Percentiles rank a stretch among this genome's conserved stretches.
Evolutionary conservation across 2,329 filamentous ascomycete species (phyloP).

Genomic region (Mollisiaceae sp.): DNA sequence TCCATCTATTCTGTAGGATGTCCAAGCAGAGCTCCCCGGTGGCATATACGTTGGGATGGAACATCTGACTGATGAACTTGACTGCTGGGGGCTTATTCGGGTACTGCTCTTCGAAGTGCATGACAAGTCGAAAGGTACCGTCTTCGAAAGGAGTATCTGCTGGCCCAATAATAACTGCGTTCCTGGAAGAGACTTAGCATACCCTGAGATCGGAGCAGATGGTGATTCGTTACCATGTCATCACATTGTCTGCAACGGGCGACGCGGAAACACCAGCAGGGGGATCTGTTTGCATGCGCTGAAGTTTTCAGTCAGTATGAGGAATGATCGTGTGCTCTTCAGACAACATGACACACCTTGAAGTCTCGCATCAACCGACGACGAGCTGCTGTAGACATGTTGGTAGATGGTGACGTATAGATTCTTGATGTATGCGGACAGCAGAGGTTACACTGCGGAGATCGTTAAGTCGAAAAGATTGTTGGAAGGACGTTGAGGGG

Average conservation of each 20-base stretch:
- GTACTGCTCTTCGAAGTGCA: conserved; percentile 99
- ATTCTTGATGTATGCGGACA: background rate
- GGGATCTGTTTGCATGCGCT: conserved; percentile 99
- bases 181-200: conserved; percentile 62
- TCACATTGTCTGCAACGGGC: conserved; percentile 94
- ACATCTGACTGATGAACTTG: conserved; percentile 99
- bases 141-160: conserved; percentile 98
- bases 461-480: background rate
- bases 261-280: conserved; percentile 96
- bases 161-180: conserved; percentile 96
- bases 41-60: conserved; percentile 97
- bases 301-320: conserved; percentile 31
- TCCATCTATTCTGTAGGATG: conserved; percentile 98
- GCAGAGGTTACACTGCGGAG: background rate
- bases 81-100: conserved; percentile 97
- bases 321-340: conserved; percentile 27
- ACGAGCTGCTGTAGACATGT: conserved; percentile 91
- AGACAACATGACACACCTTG: conserved; percentile 69
- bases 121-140: conserved; percentile 94
- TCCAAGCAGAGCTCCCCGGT: conserved; percentile 96
- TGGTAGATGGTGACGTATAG: conserved; percentile 27
- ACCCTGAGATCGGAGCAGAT: background rate
- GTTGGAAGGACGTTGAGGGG: background rate
- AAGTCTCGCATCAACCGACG: conserved; percentile 99
- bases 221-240: conserved; percentile 75